A percentile compares a stretch with the other conserved stretches of the same genome.
These are phyloP conservation scores for Wolfiporia cocos DNA, from an alignment of 1,284 basidiomycete genomes.

Conservation along the genomic window DNA sequence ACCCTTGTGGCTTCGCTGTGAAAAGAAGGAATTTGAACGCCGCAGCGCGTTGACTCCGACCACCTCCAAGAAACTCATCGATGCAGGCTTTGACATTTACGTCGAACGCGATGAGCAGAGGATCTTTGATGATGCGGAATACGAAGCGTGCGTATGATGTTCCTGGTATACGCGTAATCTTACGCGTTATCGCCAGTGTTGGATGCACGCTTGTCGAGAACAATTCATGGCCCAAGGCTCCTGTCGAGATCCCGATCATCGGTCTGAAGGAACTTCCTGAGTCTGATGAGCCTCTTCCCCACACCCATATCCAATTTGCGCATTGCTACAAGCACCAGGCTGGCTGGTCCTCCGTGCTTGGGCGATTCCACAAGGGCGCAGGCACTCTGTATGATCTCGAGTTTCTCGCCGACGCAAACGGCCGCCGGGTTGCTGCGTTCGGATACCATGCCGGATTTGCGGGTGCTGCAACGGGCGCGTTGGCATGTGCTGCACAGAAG, in stretches of 20 bases:
- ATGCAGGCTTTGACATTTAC: constrained; percentile 86
- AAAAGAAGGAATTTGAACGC: constrained; percentile 92
- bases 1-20: constrained; percentile 86
- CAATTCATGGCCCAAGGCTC: constrained; percentile 87
- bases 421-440: constrained; percentile 96
- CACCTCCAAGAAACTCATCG: constrained; percentile 87
- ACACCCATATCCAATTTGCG: constrained; percentile 98
- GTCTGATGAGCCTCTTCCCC: constrained; percentile 76
- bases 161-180: constrained; percentile 6
- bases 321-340: constrained; percentile 98
- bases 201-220: constrained; percentile 88
- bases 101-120: constrained; percentile 94
- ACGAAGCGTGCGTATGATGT: constrained; percentile 68
- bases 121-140: constrained; percentile 95
- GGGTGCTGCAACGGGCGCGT: constrained; percentile 89
- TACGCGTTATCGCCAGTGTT: constrained; percentile 42
- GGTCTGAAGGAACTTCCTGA: constrained; percentile 94
- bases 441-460: constrained; percentile 99
- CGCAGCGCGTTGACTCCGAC: constrained; percentile 93
- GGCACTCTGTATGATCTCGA: constrained; percentile 96
- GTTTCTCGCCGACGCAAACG: constrained; percentile 84
- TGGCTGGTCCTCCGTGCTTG: constrained; percentile 88
- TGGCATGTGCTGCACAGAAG: constrained; percentile 75
- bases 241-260: constrained; percentile 77
- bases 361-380: constrained; percentile 82